Evolutionary conservation across 257 asterid species (phyloP), one percentile per base, ranked within the genome.

Genomic region (Gentiana dahurica): DNA sequence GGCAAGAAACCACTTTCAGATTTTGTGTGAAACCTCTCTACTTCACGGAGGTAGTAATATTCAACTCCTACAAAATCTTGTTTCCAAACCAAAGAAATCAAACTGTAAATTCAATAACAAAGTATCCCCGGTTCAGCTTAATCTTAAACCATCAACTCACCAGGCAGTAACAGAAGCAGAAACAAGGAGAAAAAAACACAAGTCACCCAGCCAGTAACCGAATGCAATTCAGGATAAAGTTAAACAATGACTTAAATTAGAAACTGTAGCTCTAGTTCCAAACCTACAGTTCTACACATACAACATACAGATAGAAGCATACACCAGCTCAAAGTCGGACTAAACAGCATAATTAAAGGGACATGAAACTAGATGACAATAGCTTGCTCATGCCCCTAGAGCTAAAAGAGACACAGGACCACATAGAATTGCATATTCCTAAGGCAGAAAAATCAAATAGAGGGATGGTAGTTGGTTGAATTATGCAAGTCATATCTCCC

Each of bases 401-500:
- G 55, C 48, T 46, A 53, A 37, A 24, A 12, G 6, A 45, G 37
- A 54, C 49, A 62, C 62, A 58, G 41, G 54, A 57, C 59, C 57
- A 46, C 45, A 68, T 50, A 64, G 59, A 61, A 59, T 59, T 69
- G 62, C 62, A 63, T 71, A 59, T 75, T 62, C 68, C 60, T 68
- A 68, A 67, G 52, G 50, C 49, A 38, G n/a, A 53, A 57, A 55
- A 55, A 62, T 71, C 55, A 77, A 54, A 76, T 68, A 62, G 71
- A 73, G 54, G 77, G 67, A 62, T 73, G 66, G 44, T 75, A 62
- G 61, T 54, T 69, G 62, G 77, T 57, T 10, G 81, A 66, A 52
- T 69, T 62, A 60, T 69, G 80, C 64, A 68, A 57, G 64, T 84
- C 89, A 77, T 77, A 68, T 58, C 84, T 77, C 49, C 81, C 79